Conservation (phyloP, 225 moss, liverwort and hornwort species). For the Sphagnum contortum region DNA sequence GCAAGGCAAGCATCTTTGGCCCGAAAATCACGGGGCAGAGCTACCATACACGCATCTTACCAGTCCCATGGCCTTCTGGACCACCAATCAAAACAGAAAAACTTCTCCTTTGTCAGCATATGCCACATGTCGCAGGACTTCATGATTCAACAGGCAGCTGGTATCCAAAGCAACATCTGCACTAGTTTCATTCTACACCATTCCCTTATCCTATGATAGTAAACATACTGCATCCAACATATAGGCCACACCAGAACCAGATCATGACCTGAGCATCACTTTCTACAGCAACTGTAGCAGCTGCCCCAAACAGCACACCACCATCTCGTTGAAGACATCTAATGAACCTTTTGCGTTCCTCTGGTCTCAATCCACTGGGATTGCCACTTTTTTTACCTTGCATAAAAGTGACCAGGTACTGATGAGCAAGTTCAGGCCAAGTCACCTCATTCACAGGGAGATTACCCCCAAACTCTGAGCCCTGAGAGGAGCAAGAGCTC, state of each 20-base stretch:
- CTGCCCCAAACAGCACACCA: constrained; percentile 87
- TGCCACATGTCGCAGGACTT: constrained; percentile 51
- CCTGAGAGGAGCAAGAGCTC: too few species aligned
- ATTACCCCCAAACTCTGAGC: constrained; percentile 50
- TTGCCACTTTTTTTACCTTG: constrained; percentile 64
- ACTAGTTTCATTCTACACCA: too few species aligned
- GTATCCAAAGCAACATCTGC: too few species aligned
- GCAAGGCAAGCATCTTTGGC: constrained; percentile 92
- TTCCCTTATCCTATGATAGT: too few species aligned
- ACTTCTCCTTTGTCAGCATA: constrained; percentile 50
- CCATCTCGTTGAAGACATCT: constrained; percentile 98
- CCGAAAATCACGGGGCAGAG: constrained; percentile 97
- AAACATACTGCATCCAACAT: too few species aligned
- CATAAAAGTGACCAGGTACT: constrained; percentile 65
- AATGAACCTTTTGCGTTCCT: constrained; percentile 68
- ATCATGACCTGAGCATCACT: constrained; percentile 89
- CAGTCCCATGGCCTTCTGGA: constrained; percentile 18
- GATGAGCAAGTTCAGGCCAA: constrained; percentile 92
- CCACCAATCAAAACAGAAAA: constrained; percentile 54
- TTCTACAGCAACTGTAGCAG: constrained; percentile 85
- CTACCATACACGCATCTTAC: constrained; percentile 64
- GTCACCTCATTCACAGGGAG: constrained; percentile 85
- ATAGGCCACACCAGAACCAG: too few species aligned
- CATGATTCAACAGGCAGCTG: too few species aligned
- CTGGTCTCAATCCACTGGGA: constrained; percentile 42